Percentiles rank a stretch among this genome's conserved stretches.
phyloP scores from a whole-genome alignment of 495 filamentous ascomycete species.

The Penicillium goetzii region DNA sequence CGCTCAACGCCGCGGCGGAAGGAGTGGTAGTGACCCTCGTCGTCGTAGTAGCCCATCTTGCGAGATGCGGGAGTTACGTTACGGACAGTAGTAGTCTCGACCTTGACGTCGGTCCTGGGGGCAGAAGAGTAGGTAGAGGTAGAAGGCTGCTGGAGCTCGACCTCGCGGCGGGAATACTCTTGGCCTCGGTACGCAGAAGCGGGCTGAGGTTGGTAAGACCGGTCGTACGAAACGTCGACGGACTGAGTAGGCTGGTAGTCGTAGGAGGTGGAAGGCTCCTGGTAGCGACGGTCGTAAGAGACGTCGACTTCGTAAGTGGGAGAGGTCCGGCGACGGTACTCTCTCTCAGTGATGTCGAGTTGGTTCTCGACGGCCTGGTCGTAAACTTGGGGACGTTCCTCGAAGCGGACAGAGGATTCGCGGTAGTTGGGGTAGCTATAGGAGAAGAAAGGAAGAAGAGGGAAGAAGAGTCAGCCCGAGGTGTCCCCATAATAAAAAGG shows the following conservation, averaged over 20 bases:
- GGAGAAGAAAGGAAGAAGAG: conserved; percentile 29
- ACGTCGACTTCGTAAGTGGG: conserved; percentile 69
- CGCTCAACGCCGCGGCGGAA: conserved; percentile 86
- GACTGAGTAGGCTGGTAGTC: conserved; percentile 32
- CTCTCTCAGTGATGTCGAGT: conserved; percentile 82
- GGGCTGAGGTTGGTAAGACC: conserved; percentile 31
- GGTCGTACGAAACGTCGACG: conserved; percentile 40
- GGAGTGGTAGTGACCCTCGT: conserved; percentile 93
- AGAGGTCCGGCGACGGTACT: conserved; percentile 79
- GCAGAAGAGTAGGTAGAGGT: conserved; percentile 41
- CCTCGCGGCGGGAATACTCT: conserved; percentile 39
- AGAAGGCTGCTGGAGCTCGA: conserved; percentile 57
- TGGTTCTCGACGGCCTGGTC: conserved; percentile 57
- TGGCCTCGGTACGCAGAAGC: conserved; percentile 36
- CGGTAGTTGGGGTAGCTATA: conserved; percentile 57
- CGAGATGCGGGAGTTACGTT: conserved; percentile 46
- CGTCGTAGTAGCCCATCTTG: conserved; percentile 99
- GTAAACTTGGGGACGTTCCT: conserved; percentile 53
- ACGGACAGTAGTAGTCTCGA: conserved; percentile 46
- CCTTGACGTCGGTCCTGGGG: conserved; percentile 41
- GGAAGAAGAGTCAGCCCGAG: conserved; percentile 31
- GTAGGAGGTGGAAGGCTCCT: conserved; percentile 36
- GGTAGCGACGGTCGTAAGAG: conserved; percentile 56
- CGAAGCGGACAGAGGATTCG: conserved; percentile 59
- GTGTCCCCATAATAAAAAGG: neutral